Evolutionary conservation across 176 grass and related monocot species (phyloP), one percentile per base, ranked within the genome.

Genomic region (maize (Zea mays)): DNA sequence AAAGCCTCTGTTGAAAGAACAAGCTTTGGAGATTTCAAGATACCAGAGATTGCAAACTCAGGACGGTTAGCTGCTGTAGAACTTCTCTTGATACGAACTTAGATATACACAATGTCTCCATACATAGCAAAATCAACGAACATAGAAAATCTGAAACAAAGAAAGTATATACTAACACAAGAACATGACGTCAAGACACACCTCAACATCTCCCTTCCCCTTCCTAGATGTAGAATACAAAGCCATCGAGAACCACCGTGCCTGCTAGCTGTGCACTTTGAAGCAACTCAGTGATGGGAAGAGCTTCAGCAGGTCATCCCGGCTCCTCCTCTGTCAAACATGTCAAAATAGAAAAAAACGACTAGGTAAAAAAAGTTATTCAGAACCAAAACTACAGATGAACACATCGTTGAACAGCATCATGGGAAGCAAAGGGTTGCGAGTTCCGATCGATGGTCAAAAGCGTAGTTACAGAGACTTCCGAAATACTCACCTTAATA

Each of bases 261-360:
- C 0, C 9, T 39, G 10, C 82, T 83, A 93, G 75, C 91, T 92
- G 59, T 94, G 94, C 85, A 97, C 91, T 82, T 94, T 94, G 82
- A 97, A 94, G 69, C 91, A 97, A 63, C 65, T 88, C 84, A 94
- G 11, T 6, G 33, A 39, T 0, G 89, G 85, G 78, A 97, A 97
- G 81, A 88, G 9, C 40, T 84, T 62, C 66, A 90, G 80, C 77
- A 97, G 78, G 40, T 92, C 91, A 40, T 77, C 61, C 2, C 56
- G 73, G 80, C 80, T 92, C 69, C 94, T 97, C 81, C 49, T 97
- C 94, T 97, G 65, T 15, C 42, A 79, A 86, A 73, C 7, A 79
- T 35, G 52, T 34, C 54, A 10, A 75, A 82, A 36, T 68, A 43
- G 16, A 66, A 19, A 79, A 27, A 27, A 82, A 19, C 62, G 43